Evolutionary conservation across 768 basidiomycete species (phyloP).

Genomic region (Hygrocybe coccinea): DNA sequence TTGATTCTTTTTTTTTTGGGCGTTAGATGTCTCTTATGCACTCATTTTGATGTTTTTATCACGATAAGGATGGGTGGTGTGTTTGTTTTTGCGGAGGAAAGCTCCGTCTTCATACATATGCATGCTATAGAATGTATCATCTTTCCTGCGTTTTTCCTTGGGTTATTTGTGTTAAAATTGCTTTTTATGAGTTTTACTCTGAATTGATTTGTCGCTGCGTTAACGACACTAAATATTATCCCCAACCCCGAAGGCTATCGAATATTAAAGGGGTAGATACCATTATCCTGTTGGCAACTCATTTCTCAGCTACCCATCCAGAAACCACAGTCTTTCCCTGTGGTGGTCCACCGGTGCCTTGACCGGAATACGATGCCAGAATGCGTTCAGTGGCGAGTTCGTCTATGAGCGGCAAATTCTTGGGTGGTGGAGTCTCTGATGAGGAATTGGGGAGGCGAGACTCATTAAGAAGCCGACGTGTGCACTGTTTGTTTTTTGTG

Average conservation of each 20-base stretch:
- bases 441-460: slow-evolving; percentile 37
- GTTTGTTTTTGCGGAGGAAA: no score
- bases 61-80: no score
- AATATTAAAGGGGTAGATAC: no score
- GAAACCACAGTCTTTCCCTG: slow-evolving; percentile 7
- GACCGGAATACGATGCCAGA: slow-evolving; percentile 47
- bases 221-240: not conserved
- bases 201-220: not conserved
- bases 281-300: not conserved
- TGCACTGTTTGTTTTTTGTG: slow-evolving; percentile 48
- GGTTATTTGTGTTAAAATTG: no score
- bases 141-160: no score
- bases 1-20: no score
- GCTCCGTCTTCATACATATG: no score
- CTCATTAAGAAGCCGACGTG: slow-evolving; percentile 48
- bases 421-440: slow-evolving; percentile 56
- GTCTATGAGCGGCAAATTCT: slow-evolving; percentile 55
- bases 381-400: slow-evolving; percentile 71
- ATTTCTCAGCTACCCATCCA: slow-evolving; percentile 4
- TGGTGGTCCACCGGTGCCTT: slow-evolving; percentile 3
- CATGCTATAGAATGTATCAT: no score
- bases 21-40: no score
- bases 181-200: not conserved
- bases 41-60: no score
- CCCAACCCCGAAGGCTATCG: no score